phyloP scores from a whole-genome alignment of 2,329 filamentous ascomycete species.

The Ascochyta lentis region DNA sequence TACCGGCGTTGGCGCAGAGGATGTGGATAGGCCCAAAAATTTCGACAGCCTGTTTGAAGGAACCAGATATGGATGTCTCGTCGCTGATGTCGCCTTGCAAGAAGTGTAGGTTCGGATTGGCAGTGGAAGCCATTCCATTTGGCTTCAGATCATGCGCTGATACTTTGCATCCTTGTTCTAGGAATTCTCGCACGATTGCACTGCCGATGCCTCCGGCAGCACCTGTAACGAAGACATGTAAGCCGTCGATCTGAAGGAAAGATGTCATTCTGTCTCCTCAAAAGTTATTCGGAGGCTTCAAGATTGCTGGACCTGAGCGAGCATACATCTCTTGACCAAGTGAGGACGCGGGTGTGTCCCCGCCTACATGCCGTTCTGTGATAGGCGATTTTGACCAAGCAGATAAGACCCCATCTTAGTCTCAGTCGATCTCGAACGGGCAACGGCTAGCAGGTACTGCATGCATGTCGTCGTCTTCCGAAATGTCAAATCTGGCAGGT shows the following conservation, averaged over 20 bases:
- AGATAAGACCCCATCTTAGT: conserved; percentile 5
- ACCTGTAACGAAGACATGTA: conserved; percentile 63
- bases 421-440: neutral
- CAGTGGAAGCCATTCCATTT: conserved; percentile 40
- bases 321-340: too few species aligned
- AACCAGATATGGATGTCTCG: conserved; percentile 54
- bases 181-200: conserved; percentile 59
- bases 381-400: neutral
- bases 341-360: neutral
- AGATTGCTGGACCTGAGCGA: neutral
- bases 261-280: conserved; percentile 38
- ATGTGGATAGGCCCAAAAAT: conserved; percentile 61
- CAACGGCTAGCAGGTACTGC: neutral
- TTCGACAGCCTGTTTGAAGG: conserved; percentile 50
- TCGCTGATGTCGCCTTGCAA: conserved; percentile 57
- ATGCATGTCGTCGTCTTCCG: neutral
- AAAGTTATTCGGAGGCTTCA: neutral
- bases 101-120: conserved; percentile 47
- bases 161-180: conserved; percentile 62
- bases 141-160: conserved; percentile 59
- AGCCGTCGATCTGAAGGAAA: conserved; percentile 56
- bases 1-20: conserved; percentile 61
- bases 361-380: neutral
- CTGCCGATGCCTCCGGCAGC: conserved; percentile 60
- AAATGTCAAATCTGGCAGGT: neutral